These are phyloP conservation scores for Nannochloropsis limnetica DNA, from an alignment of 352 stramenopile species.

Conservation along the genomic window DNA sequence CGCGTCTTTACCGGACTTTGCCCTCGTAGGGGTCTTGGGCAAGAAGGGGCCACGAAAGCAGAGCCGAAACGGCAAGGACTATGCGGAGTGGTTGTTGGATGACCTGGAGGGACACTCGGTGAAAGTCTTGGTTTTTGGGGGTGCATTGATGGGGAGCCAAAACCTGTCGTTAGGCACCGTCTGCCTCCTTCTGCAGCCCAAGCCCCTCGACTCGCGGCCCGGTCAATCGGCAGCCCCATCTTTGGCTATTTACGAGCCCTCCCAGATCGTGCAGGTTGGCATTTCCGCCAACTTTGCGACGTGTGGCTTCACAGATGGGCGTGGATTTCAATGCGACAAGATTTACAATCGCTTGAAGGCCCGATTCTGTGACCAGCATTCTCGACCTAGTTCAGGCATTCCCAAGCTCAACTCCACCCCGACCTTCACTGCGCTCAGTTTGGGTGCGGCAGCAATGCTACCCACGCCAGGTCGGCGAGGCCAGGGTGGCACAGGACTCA, in stretches of 20 bases:
- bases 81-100: neutral
- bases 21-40: conserved; percentile 23
- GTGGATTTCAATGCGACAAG: conserved; percentile 30
- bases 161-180: neutral
- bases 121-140: conserved; percentile 2
- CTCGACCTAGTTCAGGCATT: neutral
- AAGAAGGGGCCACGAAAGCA: conserved; percentile 15
- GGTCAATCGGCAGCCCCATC: neutral
- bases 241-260: conserved; percentile 6
- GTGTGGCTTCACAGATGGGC: neutral
- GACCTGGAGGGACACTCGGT: neutral
- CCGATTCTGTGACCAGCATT: neutral
- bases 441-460: neutral
- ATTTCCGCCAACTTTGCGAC: conserved; percentile 8
- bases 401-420: neutral
- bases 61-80: neutral
- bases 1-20: neutral
- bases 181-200: conserved; percentile 18
- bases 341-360: neutral
- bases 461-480: neutral
- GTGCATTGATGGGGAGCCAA: neutral
- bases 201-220: neutral
- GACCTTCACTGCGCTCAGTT: neutral
- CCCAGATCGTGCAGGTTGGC: neutral
- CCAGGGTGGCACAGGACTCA: neutral